Evolutionary conservation across 257 asterid species (phyloP), one percentile per base, ranked within the genome.

Genomic region (Solanum medicagineum): DNA sequence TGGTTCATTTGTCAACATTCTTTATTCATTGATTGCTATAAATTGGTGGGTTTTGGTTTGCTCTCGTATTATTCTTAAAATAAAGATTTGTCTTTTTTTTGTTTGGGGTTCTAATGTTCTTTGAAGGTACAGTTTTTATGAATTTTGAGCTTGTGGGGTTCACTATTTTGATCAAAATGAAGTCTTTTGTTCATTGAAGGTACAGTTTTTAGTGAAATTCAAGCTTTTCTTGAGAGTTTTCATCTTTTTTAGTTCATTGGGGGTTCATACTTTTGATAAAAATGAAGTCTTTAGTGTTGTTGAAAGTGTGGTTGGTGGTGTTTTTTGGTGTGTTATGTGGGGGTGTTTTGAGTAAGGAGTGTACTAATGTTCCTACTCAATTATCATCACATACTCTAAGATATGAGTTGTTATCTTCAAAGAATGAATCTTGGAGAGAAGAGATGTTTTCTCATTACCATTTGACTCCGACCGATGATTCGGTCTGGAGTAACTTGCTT

Each of bases 391-490:
- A 96, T 81, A 91, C 95, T 22, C 84, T 88, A 11, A 68, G 98
- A 44, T 89, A 91, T 79, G 92, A 91, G 40, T 81, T 96, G 75
- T 88, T 90, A 75, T 55, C 92, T 11, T 93, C 99, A 51, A 81
- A 88, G 10, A 93, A 94, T 59, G 94, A 92, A 71, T 91, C 97
- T 4, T 91, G 91, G 95, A 94, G 89, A 66, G 51, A 87, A 4
- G 98, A 94, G 86, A 77, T 93, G 92, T 82, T 87, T 75, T 85
- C 93, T 1, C 97, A 94, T 75, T 90, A 92, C 89, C 94, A 94
- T 84, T 85, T 95, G 90, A 94, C 98, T 1, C 99, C 98, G 4
- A 94, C 98, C 2, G 99, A 96, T 79, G 98, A 95, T 19, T 85
- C 94, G 11, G 93, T 91, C 20, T 96, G 99, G 98, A 82, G 89